Conservation (phyloP, 257 asterid genomes). For the Lantana camara region DNA sequence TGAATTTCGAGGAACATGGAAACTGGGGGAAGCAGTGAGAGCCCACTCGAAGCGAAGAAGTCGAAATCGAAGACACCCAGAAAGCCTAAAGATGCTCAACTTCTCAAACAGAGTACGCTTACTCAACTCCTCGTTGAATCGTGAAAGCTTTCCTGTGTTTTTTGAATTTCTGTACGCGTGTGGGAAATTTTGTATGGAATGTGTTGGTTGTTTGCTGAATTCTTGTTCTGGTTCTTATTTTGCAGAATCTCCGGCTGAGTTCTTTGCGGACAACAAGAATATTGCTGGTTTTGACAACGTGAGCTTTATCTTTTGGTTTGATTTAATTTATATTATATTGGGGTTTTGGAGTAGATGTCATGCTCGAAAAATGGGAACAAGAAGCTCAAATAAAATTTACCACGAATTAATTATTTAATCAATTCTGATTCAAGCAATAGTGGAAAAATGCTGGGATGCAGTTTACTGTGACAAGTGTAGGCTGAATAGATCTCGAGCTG, state of each 20-base stretch:
- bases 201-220: constrained; percentile 10
- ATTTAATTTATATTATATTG: background rate
- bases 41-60: constrained; percentile 50
- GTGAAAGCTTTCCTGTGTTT: background rate
- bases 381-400: background rate
- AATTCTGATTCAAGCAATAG: background rate
- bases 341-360: background rate
- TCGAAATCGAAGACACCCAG: constrained; percentile 63
- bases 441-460: background rate
- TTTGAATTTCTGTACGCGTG: background rate
- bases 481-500: constrained; percentile 9
- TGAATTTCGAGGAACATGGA: constrained; percentile 45
- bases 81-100: constrained; percentile 60
- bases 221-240: constrained; percentile 5
- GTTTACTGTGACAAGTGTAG: background rate
- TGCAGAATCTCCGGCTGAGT: constrained; percentile 95
- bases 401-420: background rate
- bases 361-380: background rate
- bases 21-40: constrained; percentile 50
- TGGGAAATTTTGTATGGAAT: constrained; percentile 4
- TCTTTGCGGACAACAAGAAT: constrained; percentile 92
- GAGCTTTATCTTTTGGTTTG: constrained; percentile 30
- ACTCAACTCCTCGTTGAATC: constrained; percentile 16
- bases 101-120: constrained; percentile 72
- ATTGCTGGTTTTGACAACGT: constrained; percentile 96